Percentiles rank a stretch among this genome's conserved stretches.
Evolutionary conservation across 805 yeast species (phyloP).

Genomic region (Saturnispora kantuleensis): DNA sequence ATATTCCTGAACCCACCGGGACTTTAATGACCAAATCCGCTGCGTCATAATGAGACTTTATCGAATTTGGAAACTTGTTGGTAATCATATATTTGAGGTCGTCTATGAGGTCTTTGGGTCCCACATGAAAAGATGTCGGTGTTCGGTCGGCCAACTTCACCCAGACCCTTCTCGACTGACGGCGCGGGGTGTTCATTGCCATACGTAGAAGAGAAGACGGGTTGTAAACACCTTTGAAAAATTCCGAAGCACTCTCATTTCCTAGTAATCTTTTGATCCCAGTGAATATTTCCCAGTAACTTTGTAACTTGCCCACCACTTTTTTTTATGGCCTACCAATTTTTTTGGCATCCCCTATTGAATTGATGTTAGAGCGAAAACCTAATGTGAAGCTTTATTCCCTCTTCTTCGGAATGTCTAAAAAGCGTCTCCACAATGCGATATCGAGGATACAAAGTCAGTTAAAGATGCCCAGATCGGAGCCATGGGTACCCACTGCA

Average conservation of each 20-base stretch:
- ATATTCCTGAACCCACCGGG: neutral
- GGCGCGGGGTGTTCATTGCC: neutral
- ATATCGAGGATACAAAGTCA: neutral
- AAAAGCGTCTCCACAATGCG: neutral
- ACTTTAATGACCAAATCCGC: conserved; percentile 44
- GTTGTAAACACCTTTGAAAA: too few relatives aligned
- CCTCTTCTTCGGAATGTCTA: neutral
- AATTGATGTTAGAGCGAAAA: too few relatives aligned
- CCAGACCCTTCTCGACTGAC: conserved; percentile 40
- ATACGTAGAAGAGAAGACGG: neutral
- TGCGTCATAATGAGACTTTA: conserved; percentile 55
- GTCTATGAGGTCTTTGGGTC: conserved; percentile 61
- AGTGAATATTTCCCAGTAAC: neutral
- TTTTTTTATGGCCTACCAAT: neutral
- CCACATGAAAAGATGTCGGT: conserved; percentile 63
- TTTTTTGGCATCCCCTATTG: neutral
- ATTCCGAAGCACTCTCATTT: too few relatives aligned
- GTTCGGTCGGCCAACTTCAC: conserved; percentile 38
- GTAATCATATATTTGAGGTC: conserved; percentile 64
- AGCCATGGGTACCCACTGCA: neutral
- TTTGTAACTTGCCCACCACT: neutral
- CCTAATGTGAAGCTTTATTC: neutral
- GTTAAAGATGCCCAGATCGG: neutral
- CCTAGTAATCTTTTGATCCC: too few relatives aligned
- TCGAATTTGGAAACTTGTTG: conserved; percentile 55